Conservation (phyloP, 2,329 filamentous ascomycete species). For the Mycogone perniciosa region DNA sequence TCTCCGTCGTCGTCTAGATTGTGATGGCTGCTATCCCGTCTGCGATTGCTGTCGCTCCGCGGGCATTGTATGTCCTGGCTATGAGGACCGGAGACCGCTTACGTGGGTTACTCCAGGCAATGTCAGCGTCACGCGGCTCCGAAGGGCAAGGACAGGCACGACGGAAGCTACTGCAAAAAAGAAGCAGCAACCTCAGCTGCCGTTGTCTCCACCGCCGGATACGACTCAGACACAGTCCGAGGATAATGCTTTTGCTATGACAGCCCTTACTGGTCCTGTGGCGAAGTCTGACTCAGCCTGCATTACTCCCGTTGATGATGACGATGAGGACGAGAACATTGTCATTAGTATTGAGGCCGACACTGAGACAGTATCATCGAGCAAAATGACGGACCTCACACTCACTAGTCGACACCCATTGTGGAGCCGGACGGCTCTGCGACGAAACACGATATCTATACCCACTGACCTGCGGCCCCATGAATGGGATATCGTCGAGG, state of each 20-base stretch:
- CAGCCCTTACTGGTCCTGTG: background rate
- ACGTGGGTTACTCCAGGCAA: constrained; percentile 33
- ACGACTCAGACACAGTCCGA: background rate
- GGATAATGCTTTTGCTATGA: background rate
- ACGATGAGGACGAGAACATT: background rate
- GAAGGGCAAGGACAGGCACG: background rate
- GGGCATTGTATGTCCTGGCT: constrained; percentile 33
- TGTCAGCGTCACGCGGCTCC: constrained; percentile 18
- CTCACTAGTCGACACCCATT: background rate
- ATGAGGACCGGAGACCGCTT: constrained; percentile 30
- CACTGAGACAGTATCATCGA: background rate
- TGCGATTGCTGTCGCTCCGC: constrained; percentile 30
- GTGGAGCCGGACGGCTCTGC: too few species aligned
- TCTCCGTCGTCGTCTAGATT: constrained; percentile 32
- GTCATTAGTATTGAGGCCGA: background rate
- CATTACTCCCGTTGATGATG: background rate
- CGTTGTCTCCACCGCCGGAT: background rate
- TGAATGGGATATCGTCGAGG: constrained; percentile 5
- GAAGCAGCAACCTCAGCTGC: background rate
- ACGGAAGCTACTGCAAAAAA: background rate
- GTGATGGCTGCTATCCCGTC: constrained; percentile 29
- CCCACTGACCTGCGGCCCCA: background rate
- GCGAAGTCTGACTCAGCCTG: background rate
- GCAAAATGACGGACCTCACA: background rate
- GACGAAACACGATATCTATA: background rate